These are phyloP conservation scores for Agaricus blazei DNA, from an alignment of 768 basidiomycete species.

Conservation along the genomic window DNA sequence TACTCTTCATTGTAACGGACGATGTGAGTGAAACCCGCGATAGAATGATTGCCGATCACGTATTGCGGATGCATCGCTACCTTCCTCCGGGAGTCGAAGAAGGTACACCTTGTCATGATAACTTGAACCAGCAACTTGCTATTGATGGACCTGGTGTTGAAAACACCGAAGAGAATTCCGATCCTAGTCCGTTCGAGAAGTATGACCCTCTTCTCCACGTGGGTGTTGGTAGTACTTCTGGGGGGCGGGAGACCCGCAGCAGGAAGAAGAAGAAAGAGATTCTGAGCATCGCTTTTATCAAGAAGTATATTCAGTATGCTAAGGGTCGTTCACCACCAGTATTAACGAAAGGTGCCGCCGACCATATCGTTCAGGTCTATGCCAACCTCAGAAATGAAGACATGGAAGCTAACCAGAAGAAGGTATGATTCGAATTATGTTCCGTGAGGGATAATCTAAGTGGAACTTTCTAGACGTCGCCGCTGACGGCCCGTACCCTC, in stretches of 20 bases:
- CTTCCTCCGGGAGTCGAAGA: constrained; percentile 95
- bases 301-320: constrained; percentile 98
- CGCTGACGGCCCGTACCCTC: constrained; percentile 95
- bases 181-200: constrained; percentile 89
- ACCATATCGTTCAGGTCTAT: constrained; percentile 91
- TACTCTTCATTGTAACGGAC: constrained; percentile 97
- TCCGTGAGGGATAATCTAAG: constrained; percentile 7
- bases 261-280: constrained; percentile 74
- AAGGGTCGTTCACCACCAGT: constrained; percentile 84
- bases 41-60: constrained; percentile 94
- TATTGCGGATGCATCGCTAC: constrained; percentile 95
- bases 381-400: constrained; percentile 89
- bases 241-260: constrained; percentile 45
- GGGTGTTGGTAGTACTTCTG: constrained; percentile 55
- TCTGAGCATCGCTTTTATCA: constrained; percentile 89
- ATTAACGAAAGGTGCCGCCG: constrained; percentile 89
- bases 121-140: constrained; percentile 79
- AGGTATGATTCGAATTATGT: constrained; percentile 39
- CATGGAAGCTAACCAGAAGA: constrained; percentile 83
- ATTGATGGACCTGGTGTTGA: constrained; percentile 72
- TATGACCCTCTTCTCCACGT: constrained; percentile 93
- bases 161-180: constrained; percentile 50
- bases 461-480: constrained; percentile 68
- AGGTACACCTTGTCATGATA: constrained; percentile 88
- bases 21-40: constrained; percentile 95